Conservation (phyloP, 495 filamentous ascomycete species). For the Neurospora pannonica region DNA sequence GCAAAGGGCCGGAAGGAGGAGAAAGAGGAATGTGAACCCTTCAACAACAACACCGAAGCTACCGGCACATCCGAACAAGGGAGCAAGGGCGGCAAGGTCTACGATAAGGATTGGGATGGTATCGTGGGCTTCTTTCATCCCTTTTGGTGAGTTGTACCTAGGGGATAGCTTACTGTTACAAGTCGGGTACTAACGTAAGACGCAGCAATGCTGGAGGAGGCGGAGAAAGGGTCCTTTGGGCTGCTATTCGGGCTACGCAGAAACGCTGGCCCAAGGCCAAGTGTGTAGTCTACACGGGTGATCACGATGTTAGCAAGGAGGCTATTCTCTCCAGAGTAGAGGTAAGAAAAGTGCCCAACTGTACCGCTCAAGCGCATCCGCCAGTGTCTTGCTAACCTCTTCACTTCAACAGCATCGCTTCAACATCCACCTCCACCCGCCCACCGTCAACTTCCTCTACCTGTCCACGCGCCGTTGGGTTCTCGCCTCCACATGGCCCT, state of each 20-base stretch:
- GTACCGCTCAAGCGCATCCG: background rate
- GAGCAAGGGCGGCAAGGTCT: conserved; percentile 29
- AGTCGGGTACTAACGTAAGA: background rate
- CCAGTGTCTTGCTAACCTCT: background rate
- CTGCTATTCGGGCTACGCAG: conserved; percentile 86
- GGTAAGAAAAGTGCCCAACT: conserved; percentile 29
- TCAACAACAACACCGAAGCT: conserved; percentile 45
- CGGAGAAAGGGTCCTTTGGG: conserved; percentile 94
- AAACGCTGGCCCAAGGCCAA: conserved; percentile 78
- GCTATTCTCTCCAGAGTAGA: conserved; percentile 69
- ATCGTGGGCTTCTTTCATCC: conserved; percentile 95
- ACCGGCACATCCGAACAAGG: conserved; percentile 32
- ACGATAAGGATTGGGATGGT: conserved; percentile 59
- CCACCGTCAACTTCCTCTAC: conserved; percentile 80
- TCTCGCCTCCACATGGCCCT: conserved; percentile 73
- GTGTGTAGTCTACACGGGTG: conserved; percentile 89
- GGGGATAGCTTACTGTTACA: background rate
- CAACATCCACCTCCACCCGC: conserved; percentile 80
- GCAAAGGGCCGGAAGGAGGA: conserved; percentile 24
- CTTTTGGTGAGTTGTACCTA: conserved; percentile 58
- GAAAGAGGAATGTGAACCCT: conserved; percentile 45
- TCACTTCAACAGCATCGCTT: conserved; percentile 60
- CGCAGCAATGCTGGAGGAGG: conserved; percentile 87
- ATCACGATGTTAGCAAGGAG: conserved; percentile 74
- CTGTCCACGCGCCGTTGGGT: conserved; percentile 80